Evolutionary conservation across 2,329 filamentous ascomycete genomes (phyloP).

Genomic region (Fusarium zealandicum): DNA sequence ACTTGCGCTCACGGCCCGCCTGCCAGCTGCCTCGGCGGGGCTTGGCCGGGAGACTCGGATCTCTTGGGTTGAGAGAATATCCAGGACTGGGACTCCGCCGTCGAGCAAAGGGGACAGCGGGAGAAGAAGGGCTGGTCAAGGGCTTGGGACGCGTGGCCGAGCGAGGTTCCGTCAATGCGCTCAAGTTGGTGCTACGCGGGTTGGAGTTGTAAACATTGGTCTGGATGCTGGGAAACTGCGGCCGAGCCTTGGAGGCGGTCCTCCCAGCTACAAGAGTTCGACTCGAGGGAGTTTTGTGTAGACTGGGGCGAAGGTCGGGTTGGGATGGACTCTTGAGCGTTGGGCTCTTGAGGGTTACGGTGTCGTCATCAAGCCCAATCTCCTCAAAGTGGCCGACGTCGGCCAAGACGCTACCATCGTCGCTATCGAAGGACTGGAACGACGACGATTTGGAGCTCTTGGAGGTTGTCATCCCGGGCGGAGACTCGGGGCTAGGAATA

Average conservation of each 20-base stretch:
- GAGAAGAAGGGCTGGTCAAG: slow-evolving; percentile 44
- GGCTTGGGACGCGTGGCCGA: slow-evolving; percentile 42
- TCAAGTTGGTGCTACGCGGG: slow-evolving; percentile 59
- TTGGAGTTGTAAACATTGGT: slow-evolving; percentile 56
- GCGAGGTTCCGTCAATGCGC: slow-evolving; percentile 46
- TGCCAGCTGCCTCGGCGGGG: slow-evolving; percentile 75
- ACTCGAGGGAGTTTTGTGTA: slow-evolving; percentile 40
- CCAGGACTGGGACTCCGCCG: slow-evolving; percentile 62
- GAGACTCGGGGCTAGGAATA: slow-evolving; percentile 47
- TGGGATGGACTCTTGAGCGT: slow-evolving; percentile 52
- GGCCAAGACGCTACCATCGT: slow-evolving; percentile 72
- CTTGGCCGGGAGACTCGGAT: slow-evolving; percentile 50
- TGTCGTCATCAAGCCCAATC: slow-evolving; percentile 79
- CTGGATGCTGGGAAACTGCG: slow-evolving; percentile 55
- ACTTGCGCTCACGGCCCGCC: slow-evolving; percentile 69
- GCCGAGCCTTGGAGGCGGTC: slow-evolving; percentile 47
- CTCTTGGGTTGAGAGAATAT: slow-evolving; percentile 54
- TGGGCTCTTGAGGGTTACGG: slow-evolving; percentile 51
- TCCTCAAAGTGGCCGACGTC: slow-evolving; percentile 91
- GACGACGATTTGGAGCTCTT: slow-evolving; percentile 93
- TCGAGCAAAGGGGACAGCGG: slow-evolving; percentile 49
- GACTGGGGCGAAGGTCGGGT: slow-evolving; percentile 49
- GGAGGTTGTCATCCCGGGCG: slow-evolving; percentile 74
- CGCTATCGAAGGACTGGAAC: slow-evolving; percentile 79
- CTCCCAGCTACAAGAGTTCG: slow-evolving; percentile 44